Evolutionary conservation across 2,329 filamentous ascomycete genomes (phyloP), one percentile per base, ranked within the genome.

Genomic region (Colletotrichum orchidophilum): DNA sequence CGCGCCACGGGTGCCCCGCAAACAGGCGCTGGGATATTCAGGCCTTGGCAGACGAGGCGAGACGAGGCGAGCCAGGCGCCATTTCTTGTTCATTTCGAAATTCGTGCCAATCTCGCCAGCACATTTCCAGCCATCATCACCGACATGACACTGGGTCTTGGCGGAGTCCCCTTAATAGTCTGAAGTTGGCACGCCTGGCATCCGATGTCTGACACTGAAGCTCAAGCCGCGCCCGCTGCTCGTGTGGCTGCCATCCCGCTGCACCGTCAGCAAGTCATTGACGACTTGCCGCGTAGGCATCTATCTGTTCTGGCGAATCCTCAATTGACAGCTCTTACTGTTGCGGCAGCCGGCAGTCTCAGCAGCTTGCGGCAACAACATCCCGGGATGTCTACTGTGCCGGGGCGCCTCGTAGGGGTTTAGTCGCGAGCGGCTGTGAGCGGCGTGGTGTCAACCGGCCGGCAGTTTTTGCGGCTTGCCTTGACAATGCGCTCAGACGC

Each of bases 91-190:
- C 46, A 63, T 63, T 63, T 53, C n/a, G n/a, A n/a, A n/a, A n/a
- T n/a, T n/a, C 49, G 26, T 50, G 57, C 21, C 69, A 65, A 71
- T 71, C 59, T 71, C 69, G 63, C 63, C 63, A 59, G 58, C 29
- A 21, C 54, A 18, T 31, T 58, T 63, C 46, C 9, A 29, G 27
- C 26, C 21, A 59, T 63, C 46, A 39, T 35, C 53, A 68, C 27
- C 13, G 52, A 54, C 58, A 50, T 24, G 26, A 61, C 15, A 18
- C 53, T 13, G 52, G 63, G 46, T 63, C 69, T 71, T 71, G 69
- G 69, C 69, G 35, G 12, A 33, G 58, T 58, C 69, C 50, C 57
- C 33, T 59, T 63, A 63, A 63, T 71, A 49, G 63, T 53, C 53
- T 24, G 63, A 62, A 46, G 42, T 39, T 15, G 18, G 31, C 4